Conservation (phyloP, 2,329 filamentous ascomycete species). For the Pseudogymnoascus pannorum region DNA sequence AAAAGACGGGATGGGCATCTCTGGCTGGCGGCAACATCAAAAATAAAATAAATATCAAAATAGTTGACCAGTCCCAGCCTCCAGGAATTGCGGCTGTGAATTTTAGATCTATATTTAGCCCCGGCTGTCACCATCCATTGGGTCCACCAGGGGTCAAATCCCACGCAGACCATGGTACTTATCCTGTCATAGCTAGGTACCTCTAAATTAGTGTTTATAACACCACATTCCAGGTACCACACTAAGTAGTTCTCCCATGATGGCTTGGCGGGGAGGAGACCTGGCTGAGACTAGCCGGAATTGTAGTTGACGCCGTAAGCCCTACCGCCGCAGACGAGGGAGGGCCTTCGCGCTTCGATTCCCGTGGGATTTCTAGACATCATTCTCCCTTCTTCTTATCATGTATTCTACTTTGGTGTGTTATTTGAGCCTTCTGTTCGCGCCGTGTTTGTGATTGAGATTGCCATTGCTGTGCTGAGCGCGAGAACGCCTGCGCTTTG, state of each 20-base stretch:
- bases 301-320: slow-evolving; percentile 9
- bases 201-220: not conserved
- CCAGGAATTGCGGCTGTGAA: not conserved
- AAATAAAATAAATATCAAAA: slow-evolving; percentile 3
- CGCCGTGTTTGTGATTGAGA: slow-evolving; percentile 7
- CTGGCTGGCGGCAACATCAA: slow-evolving; percentile 8
- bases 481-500: not conserved
- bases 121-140: slow-evolving; percentile 7
- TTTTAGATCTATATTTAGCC: slow-evolving; percentile 7
- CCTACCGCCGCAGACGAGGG: slow-evolving; percentile 9
- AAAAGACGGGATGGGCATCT: not conserved
- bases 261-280: not conserved
- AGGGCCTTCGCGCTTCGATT: not conserved
- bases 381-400: not conserved
- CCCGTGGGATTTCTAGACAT: slow-evolving; percentile 3
- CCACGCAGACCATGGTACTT: slow-evolving; percentile 2
- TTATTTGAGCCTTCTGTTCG: slow-evolving; percentile 7
- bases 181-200: slow-evolving; percentile 2
- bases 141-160: slow-evolving; percentile 10
- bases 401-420: slow-evolving; percentile 7
- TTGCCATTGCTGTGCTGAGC: slow-evolving; percentile 3
- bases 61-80: not conserved
- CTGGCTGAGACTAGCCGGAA: slow-evolving; percentile 3
- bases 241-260: not conserved
- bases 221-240: not conserved